These are phyloP conservation scores for Terana coerulea DNA, from an alignment of 768 basidiomycete species.

Conservation along the genomic window DNA sequence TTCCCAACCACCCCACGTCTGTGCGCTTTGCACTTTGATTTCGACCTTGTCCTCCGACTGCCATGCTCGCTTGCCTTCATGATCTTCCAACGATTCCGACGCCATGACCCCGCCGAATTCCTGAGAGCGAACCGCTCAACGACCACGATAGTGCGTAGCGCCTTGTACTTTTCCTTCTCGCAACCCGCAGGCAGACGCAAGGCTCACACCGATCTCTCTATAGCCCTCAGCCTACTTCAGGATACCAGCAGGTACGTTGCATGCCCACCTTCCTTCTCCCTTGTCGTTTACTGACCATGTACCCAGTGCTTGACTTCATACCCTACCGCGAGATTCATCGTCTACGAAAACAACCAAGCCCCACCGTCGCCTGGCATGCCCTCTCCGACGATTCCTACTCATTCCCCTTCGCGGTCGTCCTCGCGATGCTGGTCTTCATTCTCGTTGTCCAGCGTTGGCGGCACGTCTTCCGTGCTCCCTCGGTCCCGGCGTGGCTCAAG, in stretches of 20 bases:
- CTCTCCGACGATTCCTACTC: background rate
- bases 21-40: background rate
- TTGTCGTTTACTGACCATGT: background rate
- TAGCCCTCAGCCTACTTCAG: conserved; percentile 1
- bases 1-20: background rate
- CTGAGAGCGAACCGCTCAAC: background rate
- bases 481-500: background rate
- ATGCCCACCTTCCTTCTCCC: background rate
- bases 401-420: conserved; percentile 2
- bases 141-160: background rate
- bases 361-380: conserved; percentile 12
- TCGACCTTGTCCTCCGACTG: background rate
- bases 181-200: too few relatives aligned
- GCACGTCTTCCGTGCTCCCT: background rate
- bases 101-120: background rate
- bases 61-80: conserved; percentile 4
- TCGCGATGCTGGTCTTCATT: conserved; percentile 1
- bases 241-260: conserved; percentile 8
- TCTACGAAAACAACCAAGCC: background rate
- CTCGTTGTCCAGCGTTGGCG: background rate
- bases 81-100: conserved; percentile 2
- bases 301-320: conserved; percentile 5
- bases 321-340: conserved; percentile 3
- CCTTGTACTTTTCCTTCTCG: background rate
- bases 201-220: conserved; percentile 1